Conservation (phyloP, 768 basidiomycete genomes). For the Tulasnella sp. region DNA sequence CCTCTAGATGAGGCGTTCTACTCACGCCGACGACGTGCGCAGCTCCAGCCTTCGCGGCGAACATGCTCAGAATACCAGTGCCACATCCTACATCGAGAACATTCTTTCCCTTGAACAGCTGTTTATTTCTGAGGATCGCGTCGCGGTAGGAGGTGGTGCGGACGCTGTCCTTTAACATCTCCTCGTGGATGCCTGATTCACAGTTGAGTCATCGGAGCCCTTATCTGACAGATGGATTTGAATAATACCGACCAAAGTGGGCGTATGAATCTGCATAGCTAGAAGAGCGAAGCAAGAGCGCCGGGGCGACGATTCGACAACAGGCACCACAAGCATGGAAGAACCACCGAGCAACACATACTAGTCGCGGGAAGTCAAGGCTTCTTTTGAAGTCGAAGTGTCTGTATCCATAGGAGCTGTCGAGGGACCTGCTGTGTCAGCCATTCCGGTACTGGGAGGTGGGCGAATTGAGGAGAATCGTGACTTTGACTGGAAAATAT, state of each 20-base stretch:
- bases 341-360: slow-evolving; percentile 34
- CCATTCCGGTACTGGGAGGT: slow-evolving; percentile 18
- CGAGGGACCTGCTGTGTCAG: slow-evolving; percentile 33
- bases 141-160: slow-evolving; percentile 92
- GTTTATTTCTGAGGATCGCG: slow-evolving; percentile 90
- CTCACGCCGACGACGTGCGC: slow-evolving; percentile 88
- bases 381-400: slow-evolving; percentile 23
- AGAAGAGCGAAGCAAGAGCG: slow-evolving; percentile 24
- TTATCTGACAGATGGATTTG: not conserved
- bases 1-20: slow-evolving; percentile 21
- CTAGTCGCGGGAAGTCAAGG: slow-evolving; percentile 87
- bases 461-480: slow-evolving; percentile 5
- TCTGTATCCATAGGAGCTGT: not conserved
- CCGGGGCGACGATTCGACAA: slow-evolving; percentile 5
- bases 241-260: slow-evolving; percentile 69
- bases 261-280: slow-evolving; percentile 97
- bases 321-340: not conserved
- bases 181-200: slow-evolving; percentile 85
- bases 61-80: slow-evolving; percentile 97
- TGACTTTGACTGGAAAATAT: slow-evolving; percentile 29
- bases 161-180: slow-evolving; percentile 97
- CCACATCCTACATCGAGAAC: slow-evolving; percentile 98
- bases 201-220: not conserved
- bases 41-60: slow-evolving; percentile 93
- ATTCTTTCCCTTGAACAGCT: slow-evolving; percentile 94